Conservation (phyloP, 768 basidiomycete species). For the Mycena galopus region DNA sequence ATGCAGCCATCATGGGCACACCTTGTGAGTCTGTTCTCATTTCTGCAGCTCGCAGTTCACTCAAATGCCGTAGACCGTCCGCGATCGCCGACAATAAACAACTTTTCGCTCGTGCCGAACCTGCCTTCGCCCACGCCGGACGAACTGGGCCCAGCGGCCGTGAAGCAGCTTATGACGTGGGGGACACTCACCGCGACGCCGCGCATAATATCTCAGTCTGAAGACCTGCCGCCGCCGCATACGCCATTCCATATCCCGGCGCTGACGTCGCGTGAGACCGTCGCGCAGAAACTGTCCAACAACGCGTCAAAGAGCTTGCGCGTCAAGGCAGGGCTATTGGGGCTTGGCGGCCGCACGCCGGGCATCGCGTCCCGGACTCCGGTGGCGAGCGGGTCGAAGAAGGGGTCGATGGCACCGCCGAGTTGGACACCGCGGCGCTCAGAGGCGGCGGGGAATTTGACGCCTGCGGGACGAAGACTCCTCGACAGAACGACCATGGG, state of each 20-base stretch:
- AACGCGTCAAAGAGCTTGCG: slow-evolving; percentile 87
- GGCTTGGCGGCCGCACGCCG: slow-evolving; percentile 53
- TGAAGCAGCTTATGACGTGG: slow-evolving; percentile 98
- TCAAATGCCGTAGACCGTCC: slow-evolving; percentile 66
- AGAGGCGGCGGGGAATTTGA: slow-evolving; percentile 80
- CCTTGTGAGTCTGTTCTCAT: slow-evolving; percentile 74
- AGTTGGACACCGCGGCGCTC: slow-evolving; percentile 82
- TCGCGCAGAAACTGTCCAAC: slow-evolving; percentile 86
- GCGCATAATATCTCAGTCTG: slow-evolving; percentile 78
- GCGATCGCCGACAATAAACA: slow-evolving; percentile 64
- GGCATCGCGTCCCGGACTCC: slow-evolving; percentile 52
- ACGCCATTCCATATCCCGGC: slow-evolving; percentile 86
- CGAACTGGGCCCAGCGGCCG: slow-evolving; percentile 81
- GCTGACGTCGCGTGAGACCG: slow-evolving; percentile 81
- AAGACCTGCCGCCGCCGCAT: slow-evolving; percentile 63
- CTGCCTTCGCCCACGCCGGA: slow-evolving; percentile 90
- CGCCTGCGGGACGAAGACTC: slow-evolving; percentile 86
- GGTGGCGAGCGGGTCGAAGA: slow-evolving; percentile 45
- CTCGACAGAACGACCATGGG: slow-evolving; percentile 80
- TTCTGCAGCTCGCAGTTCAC: neutral
- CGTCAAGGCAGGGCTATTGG: slow-evolving; percentile 77
- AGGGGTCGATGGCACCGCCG: slow-evolving; percentile 83
- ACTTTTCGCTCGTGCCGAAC: slow-evolving; percentile 84
- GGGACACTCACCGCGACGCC: slow-evolving; percentile 95
- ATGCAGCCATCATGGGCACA: slow-evolving; percentile 93